phyloP scores from a whole-genome alignment of 2,329 filamentous ascomycete genomes.

The Aureobasidium sp. region DNA sequence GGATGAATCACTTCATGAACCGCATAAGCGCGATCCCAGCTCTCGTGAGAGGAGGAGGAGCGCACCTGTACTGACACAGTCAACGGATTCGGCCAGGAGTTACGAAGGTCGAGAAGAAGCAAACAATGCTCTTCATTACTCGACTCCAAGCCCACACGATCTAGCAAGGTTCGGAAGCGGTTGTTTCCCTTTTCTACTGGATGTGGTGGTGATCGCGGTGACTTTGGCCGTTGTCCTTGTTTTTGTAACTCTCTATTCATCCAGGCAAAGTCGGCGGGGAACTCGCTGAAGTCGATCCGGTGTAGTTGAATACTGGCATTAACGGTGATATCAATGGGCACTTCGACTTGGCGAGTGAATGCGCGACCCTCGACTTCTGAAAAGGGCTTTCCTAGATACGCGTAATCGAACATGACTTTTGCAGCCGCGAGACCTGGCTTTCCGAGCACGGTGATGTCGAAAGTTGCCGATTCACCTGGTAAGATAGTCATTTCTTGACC shows the following conservation, averaged over 20 bases:
- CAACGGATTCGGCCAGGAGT: constrained; percentile 80
- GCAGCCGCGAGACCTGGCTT: constrained; percentile 60
- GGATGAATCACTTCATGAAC: constrained; percentile 46
- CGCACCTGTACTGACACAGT: constrained; percentile 52
- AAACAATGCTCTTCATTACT: constrained; percentile 62
- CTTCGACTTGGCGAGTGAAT: constrained; percentile 73
- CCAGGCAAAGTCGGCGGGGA: constrained; percentile 65
- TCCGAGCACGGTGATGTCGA: constrained; percentile 59
- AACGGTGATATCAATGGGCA: constrained; percentile 80
- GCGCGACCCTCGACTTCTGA: constrained; percentile 65
- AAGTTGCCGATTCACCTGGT: constrained; percentile 15
- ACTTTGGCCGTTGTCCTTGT: neutral
- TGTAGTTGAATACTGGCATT: constrained; percentile 82
- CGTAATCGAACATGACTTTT: constrained; percentile 28
- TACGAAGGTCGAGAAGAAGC: constrained; percentile 75
- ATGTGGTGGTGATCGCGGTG: neutral
- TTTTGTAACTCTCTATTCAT: constrained; percentile 24
- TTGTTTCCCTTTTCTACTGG: constrained; percentile 18
- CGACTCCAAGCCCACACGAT: constrained; percentile 34
- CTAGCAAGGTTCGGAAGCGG: constrained; percentile 41
- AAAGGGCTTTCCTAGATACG: constrained; percentile 64
- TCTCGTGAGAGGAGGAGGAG: constrained; percentile 9
- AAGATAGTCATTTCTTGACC: constrained; percentile 52
- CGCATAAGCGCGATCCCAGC: constrained; percentile 25
- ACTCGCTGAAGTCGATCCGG: constrained; percentile 69